Evolutionary conservation across 306 rosid genomes (phyloP).

Genomic region (Rosa lucieae): DNA sequence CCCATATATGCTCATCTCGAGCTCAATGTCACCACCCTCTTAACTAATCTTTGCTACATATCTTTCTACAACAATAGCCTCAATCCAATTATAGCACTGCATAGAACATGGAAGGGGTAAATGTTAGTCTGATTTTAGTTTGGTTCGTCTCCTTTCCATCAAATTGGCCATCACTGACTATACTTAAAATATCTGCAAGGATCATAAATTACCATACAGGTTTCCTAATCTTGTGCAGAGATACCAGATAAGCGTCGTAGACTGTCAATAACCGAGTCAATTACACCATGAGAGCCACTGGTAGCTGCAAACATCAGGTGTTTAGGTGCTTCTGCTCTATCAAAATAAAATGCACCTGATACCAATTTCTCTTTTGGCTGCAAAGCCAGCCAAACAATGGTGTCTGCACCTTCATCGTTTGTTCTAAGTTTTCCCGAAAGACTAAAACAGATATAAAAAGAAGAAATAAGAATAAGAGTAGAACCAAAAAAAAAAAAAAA

Average conservation of each 20-base stretch:
- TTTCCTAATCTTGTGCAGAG: conserved; percentile 26
- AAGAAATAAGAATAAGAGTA: conserved; percentile 13
- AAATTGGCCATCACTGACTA: not conserved
- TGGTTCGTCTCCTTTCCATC: not conserved
- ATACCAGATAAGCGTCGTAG: conserved; percentile 52
- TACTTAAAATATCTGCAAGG: not conserved
- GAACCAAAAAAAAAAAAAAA: conserved; percentile 2
- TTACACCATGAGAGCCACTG: conserved; percentile 53
- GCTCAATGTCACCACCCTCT: not conserved
- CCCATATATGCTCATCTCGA: not conserved
- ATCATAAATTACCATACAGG: not conserved
- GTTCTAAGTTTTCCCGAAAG: conserved; percentile 76
- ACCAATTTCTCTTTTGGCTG: conserved; percentile 79
- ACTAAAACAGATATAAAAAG: conserved; percentile 39
- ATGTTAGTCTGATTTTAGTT: not conserved
- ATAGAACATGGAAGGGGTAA: not conserved
- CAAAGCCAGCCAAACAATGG: conserved; percentile 70
- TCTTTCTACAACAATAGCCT: not conserved
- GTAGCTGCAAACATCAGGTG: conserved; percentile 70
- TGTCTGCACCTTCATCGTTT: conserved; percentile 87
- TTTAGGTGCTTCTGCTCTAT: conserved; percentile 81
- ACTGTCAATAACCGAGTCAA: conserved; percentile 45
- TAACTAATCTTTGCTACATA: not conserved
- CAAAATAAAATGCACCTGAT: conserved; percentile 81
- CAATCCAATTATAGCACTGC: not conserved